Percentiles rank a stretch among this genome's conserved stretches.
phyloP scores from a whole-genome alignment of 768 basidiomycete genomes.

The button mushroom (Agaricus bisporus) region DNA sequence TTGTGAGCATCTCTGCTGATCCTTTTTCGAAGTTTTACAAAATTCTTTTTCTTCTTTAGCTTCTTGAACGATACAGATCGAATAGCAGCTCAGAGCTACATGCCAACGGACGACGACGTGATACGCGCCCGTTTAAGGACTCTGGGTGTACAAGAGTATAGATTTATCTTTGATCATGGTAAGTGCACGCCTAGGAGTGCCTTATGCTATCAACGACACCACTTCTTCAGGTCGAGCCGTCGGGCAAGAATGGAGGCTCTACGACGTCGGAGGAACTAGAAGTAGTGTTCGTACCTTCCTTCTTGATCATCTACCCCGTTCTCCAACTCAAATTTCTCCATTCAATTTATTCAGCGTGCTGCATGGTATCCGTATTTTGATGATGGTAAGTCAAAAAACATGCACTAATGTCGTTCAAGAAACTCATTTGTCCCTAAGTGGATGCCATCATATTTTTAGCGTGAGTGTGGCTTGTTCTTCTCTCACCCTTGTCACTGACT shows the following conservation, averaged over 20 bases:
- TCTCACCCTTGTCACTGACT: slow-evolving; percentile 3
- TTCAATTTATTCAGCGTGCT: slow-evolving; percentile 37
- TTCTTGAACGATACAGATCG: slow-evolving; percentile 67
- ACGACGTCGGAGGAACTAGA: slow-evolving; percentile 75
- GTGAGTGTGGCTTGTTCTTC: slow-evolving; percentile 23
- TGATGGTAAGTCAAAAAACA: slow-evolving; percentile 37
- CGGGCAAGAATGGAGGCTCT: slow-evolving; percentile 73
- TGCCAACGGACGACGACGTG: slow-evolving; percentile 71
- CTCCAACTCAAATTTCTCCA: slow-evolving; percentile 6
- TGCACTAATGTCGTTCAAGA: background rate
- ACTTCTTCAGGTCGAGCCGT: slow-evolving; percentile 41
- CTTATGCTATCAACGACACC: background rate
- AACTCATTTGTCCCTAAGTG: slow-evolving; percentile 25
- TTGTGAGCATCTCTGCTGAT: slow-evolving; percentile 47
- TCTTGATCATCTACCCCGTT: background rate
- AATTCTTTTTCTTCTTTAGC: slow-evolving; percentile 26
- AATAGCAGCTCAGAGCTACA: slow-evolving; percentile 55
- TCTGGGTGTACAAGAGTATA: slow-evolving; percentile 72
- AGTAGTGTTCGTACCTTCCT: slow-evolving; percentile 43
- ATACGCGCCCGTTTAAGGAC: slow-evolving; percentile 76
- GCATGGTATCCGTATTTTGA: slow-evolving; percentile 83
- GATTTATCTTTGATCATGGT: slow-evolving; percentile 63
- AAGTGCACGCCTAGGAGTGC: slow-evolving; percentile 13
- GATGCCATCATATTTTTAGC: slow-evolving; percentile 84
- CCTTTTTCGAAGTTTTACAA: slow-evolving; percentile 8